These are phyloP conservation scores for Ochromonas danica DNA, from an alignment of 108 stramenopile species.

Conservation along the genomic window DNA sequence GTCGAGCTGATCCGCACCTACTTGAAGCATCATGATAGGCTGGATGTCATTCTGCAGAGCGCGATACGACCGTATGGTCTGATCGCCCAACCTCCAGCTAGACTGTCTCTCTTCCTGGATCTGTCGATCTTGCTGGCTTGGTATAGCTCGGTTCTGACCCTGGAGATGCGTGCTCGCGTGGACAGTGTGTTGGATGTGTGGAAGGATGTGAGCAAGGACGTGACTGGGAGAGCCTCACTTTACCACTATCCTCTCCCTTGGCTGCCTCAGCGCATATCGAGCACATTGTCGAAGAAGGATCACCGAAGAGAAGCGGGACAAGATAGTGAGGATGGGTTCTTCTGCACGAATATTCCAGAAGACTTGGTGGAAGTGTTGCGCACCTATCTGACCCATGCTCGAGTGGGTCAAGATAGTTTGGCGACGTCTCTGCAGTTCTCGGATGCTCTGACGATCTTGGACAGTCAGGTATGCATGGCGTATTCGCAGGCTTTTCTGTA, in stretches of 20 bases:
- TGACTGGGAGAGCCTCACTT: not conserved
- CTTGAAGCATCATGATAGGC: constrained; percentile 2
- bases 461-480: too few species aligned
- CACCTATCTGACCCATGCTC: too few species aligned
- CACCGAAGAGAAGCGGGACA: too few species aligned
- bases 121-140: not conserved
- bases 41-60: not conserved
- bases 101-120: constrained; percentile 18
- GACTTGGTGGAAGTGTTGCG: too few species aligned
- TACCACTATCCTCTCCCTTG: not conserved
- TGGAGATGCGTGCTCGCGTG: not conserved
- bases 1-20: constrained; percentile 22
- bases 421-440: too few species aligned
- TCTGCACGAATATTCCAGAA: too few species aligned
- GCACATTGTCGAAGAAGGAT: too few species aligned
- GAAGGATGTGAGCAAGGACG: not conserved
- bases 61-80: not conserved
- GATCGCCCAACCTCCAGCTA: not conserved
- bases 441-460: too few species aligned
- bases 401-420: too few species aligned
- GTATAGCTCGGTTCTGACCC: not conserved
- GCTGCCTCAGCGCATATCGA: not conserved
- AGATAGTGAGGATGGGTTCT: too few species aligned
- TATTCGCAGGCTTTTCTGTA: too few species aligned
- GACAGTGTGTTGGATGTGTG: not conserved